Evolutionary conservation across 805 yeast genomes (phyloP), one percentile per base, ranked within the genome.

Genomic region (Geotrichum ghanense): DNA sequence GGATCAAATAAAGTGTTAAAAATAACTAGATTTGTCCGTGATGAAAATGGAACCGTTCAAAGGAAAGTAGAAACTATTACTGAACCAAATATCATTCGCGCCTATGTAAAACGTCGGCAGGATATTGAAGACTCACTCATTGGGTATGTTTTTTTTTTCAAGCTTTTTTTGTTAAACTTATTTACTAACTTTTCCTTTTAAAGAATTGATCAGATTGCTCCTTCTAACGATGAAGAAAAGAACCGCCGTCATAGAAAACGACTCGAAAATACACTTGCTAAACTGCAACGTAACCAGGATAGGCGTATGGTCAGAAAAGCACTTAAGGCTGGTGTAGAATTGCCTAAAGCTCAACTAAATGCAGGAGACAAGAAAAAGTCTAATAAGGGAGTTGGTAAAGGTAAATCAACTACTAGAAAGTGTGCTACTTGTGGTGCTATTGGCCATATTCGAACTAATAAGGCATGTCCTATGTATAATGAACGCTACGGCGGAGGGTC

Each of bases 341-440:
- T 31, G 12, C 46, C 43, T 26, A 44, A 42, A 24, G n/a, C 39
- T 37, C 42, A 39, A 39, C 25, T 39, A 12, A 31, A 31, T 31
- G 37, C 37, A n/a, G 37, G 37, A n/a, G 37, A 31, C 16, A 31
- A 31, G 37, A 31, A 31, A 19, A 31, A 47, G 7, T 50, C 56
- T 27, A 83, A 81, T n/a, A 80, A 78, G 54, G 83, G 84, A 21
- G 75, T 76, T 39, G 86, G 85, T 24, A 82, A 82, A 56, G 83
- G 83, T 25, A 81, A 81, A 56, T 72, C 81, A 24, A 79, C 78
- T 3, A 81, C 83, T 6, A 72, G 98, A 61, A 78, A 86, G 58
- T 90, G 98, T 67, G 89, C 94, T 2, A 82, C 92, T 0, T 90
- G 98, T 72, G 97, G 97, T 20, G 92, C 90, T 10, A 73, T 84